Evolutionary conservation across 176 grass and related monocot genomes (phyloP), one percentile per base, ranked within the genome.

Genomic region (Carex pumila): DNA sequence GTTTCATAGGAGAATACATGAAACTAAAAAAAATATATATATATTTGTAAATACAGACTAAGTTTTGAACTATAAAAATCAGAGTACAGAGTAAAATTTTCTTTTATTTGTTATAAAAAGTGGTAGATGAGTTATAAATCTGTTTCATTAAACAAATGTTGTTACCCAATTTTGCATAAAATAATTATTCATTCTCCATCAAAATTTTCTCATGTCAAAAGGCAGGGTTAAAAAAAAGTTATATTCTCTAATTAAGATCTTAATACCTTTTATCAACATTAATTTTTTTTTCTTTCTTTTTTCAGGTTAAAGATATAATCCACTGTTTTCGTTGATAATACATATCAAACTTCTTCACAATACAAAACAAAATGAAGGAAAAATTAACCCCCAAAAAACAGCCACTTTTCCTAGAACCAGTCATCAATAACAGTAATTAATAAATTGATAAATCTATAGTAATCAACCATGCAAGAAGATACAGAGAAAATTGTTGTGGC

Each of bases 401-500:
- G 1, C 10, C 30, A 47, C 47, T 22, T 64, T 82, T 80, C 36
- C 6, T 56, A 82, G 22, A 49, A 52, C 30, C 67, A 61, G 17
- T 53, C 17, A 71, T 50, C 2, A 17, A 21, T 37, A 79, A 57
- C 41, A 58, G 5, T 17, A 56, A 59, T 32, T 19, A 56, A 57
- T 49, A n/a, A 12, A 69, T 56, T 65, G 12, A 34, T 43, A 18
- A 71, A 77, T 85, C 18, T 17, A 55, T 54, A 65, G 34, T 45
- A 64, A 13, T 85, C 15, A 22, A 85, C 34, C n/a, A 66, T 65
- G 60, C 80, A 65, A 78, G 66, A 74, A 76, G 83, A 79, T 78
- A 37, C 53, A 30, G 71, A 79, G 31, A 85, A 85, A 70, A 85
- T 62, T 62, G 57, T 49, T 52, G 84, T 79, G 39, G 58, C 71